phyloP scores from a whole-genome alignment of 495 filamentous ascomycete genomes.

The Trichocladium uniseriatum region DNA sequence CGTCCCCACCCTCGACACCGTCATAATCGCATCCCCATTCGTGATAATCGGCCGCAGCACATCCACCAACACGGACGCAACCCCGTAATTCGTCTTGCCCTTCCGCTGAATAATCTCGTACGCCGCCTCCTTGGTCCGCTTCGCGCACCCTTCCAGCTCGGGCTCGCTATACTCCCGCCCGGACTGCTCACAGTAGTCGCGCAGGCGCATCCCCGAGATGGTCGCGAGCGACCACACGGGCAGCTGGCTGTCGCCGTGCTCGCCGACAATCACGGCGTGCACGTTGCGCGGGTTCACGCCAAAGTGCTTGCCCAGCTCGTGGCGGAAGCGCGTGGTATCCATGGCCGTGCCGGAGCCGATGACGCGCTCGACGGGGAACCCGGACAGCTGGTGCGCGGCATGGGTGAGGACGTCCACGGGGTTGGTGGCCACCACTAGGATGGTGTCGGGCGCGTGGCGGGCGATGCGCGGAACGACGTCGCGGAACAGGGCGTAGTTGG shows the following conservation, averaged over 20 bases:
- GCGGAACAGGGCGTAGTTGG: slow-evolving; percentile 23
- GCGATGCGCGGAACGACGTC: slow-evolving; percentile 22
- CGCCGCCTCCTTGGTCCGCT: slow-evolving; percentile 29
- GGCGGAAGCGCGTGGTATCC: slow-evolving; percentile 26
- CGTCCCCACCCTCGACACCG: slow-evolving; percentile 22
- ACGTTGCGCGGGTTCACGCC: slow-evolving; percentile 26
- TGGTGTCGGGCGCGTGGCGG: slow-evolving; percentile 20
- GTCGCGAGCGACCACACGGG: slow-evolving; percentile 27
- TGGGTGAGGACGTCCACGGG: slow-evolving; percentile 29
- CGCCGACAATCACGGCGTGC: slow-evolving; percentile 26
- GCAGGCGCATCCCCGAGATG: slow-evolving; percentile 25
- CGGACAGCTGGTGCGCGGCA: slow-evolving; percentile 19
- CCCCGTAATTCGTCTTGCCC: slow-evolving; percentile 53
- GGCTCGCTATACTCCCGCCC: slow-evolving; percentile 16
- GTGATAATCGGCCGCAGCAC: slow-evolving; percentile 25
- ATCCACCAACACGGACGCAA: slow-evolving; percentile 35
- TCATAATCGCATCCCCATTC: slow-evolving; percentile 22
- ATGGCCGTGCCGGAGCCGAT: slow-evolving; percentile 29
- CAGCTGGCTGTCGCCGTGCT: slow-evolving; percentile 27
- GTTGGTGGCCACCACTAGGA: slow-evolving; percentile 27
- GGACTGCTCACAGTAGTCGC: slow-evolving; percentile 20
- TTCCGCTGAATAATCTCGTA: slow-evolving; percentile 50
- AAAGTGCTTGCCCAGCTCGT: slow-evolving; percentile 24
- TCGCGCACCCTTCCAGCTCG: slow-evolving; percentile 16
- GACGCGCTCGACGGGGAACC: slow-evolving; percentile 23